phyloP scores from a whole-genome alignment of 139 green algal genomes.

The Picochlorum sp. region DNA sequence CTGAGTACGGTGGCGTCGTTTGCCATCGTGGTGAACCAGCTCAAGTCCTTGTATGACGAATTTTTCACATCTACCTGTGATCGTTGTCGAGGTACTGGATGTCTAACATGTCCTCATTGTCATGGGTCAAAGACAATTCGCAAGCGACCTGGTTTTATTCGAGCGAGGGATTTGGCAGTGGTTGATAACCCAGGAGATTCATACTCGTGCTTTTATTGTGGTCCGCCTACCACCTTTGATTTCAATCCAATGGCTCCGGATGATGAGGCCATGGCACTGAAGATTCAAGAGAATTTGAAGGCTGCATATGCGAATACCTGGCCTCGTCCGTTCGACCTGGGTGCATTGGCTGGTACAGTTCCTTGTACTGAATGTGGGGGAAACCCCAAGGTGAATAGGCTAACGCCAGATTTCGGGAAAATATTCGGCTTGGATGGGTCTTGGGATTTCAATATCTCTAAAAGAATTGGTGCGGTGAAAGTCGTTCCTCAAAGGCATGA shows the following conservation, averaged over 20 bases:
- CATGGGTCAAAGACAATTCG: slow-evolving; percentile 34
- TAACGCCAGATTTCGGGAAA: slow-evolving; percentile 32
- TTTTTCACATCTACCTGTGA: slow-evolving; percentile 31
- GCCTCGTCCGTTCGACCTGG: slow-evolving; percentile 8
- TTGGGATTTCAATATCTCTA: slow-evolving; percentile 16
- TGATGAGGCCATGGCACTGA: slow-evolving; percentile 17
- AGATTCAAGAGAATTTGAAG: slow-evolving; percentile 38
- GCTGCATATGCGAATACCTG: slow-evolving; percentile 28
- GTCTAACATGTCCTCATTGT: slow-evolving; percentile 37
- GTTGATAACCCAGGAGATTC: slow-evolving; percentile 22
- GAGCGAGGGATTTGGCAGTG: slow-evolving; percentile 14
- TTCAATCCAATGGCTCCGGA: slow-evolving; percentile 15
- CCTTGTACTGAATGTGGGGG: slow-evolving; percentile 26
- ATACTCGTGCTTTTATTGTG: slow-evolving; percentile 38
- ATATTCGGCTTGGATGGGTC: slow-evolving; percentile 14
- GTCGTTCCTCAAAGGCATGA: neutral
- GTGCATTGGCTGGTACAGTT: slow-evolving; percentile 26
- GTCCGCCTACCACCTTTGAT: slow-evolving; percentile 13
- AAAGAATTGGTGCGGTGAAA: slow-evolving; percentile 6
- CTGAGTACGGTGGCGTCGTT: slow-evolving; percentile 41
- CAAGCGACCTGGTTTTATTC: slow-evolving; percentile 24
- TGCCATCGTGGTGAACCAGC: slow-evolving; percentile 36
- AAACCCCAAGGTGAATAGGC: slow-evolving; percentile 10
- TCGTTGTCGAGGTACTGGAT: slow-evolving; percentile 30
- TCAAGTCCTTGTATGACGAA: slow-evolving; percentile 25